Evolutionary conservation across 2,329 filamentous ascomycete genomes (phyloP).

Genomic region (Stagonosporopsis cucurbitacearum): DNA sequence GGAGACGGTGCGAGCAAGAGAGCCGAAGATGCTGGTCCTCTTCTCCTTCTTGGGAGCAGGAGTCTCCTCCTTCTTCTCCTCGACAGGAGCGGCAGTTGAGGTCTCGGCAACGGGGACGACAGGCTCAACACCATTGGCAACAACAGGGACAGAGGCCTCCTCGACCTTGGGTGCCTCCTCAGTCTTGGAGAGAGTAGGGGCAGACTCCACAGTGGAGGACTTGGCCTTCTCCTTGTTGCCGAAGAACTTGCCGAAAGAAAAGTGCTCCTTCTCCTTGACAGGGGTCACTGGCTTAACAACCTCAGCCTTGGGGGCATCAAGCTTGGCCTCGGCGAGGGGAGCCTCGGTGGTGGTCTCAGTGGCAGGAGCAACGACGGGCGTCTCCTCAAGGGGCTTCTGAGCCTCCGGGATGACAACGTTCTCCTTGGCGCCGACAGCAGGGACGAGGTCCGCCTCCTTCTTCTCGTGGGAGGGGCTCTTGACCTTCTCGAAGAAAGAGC

Average conservation of each 20-base stretch:
- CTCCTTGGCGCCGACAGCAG: slow-evolving; percentile 56
- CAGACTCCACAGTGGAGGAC: slow-evolving; percentile 45
- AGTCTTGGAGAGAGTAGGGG: slow-evolving; percentile 51
- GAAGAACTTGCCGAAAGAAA: slow-evolving; percentile 62
- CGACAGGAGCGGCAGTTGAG: slow-evolving; percentile 54
- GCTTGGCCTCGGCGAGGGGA: slow-evolving; percentile 34
- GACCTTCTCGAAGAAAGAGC: slow-evolving; percentile 70
- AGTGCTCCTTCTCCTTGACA: slow-evolving; percentile 54
- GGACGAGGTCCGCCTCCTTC: slow-evolving; percentile 70
- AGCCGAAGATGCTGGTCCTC: slow-evolving; percentile 84
- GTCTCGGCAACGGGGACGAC: slow-evolving; percentile 48
- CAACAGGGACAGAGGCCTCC: slow-evolving; percentile 37
- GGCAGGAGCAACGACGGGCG: slow-evolving; percentile 49
- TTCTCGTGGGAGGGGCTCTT: slow-evolving; percentile 65
- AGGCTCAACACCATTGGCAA: slow-evolving; percentile 32
- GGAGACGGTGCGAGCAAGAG: slow-evolving; percentile 60
- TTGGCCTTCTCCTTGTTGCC: slow-evolving; percentile 60
- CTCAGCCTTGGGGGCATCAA: slow-evolving; percentile 38
- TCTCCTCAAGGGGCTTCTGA: slow-evolving; percentile 43
- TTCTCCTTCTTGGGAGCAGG: slow-evolving; percentile 70
- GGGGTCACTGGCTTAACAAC: slow-evolving; percentile 47
- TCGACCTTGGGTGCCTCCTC: slow-evolving; percentile 50
- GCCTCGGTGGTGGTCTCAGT: slow-evolving; percentile 31
- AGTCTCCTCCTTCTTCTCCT: slow-evolving; percentile 47
- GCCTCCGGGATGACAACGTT: slow-evolving; percentile 49